Base-by-base conservation (phyloP, 75 land plant genomes). In the Cupressus sempervirens region DNA sequence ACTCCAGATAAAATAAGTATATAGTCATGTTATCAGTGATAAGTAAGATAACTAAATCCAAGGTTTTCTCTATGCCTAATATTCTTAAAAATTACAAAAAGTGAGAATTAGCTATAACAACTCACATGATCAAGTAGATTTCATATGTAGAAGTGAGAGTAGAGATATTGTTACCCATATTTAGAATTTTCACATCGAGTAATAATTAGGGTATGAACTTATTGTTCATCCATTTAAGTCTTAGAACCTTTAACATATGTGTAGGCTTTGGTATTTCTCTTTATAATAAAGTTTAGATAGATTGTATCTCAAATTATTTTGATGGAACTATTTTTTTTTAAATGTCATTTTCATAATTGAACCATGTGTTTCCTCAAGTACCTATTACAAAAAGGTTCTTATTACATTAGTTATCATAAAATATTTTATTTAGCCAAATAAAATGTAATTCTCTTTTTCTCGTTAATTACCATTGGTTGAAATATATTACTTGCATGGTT, bases 61-160 rank as follows among this genome's bases (percentile, higher is more conserved):
- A 45, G 46, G 46, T 7, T 45, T 45, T 2, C 46, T 45, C 3
- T 45, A 45, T 45, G 46, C 46, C 10, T 76, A 40, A 35, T 14
- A 7, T 38, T 38, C 4, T 36, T 36, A n/a, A 76, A 56, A 20
- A 16, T 14, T 5, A 41, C 80, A 76, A 41, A 45, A 76, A 26
- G 38, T 35, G n/a, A 76, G 80, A 10, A 76, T 4, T 41, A 26
- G 45, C 43, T 76, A 16, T 43, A 41, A 23, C 26, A 3, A 43
- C 18, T 16, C 15, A 35, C 45, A 14, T 16, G 4, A 41, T 9
- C 18, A 36, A 41, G 45, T 45, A 2, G 10, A 76, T 6, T 36
- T 41, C 40, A 7, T 41, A 16, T 35, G 80, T 41, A 76, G 80
- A 76, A 76, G 80, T 76, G 23, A 76, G 80, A 45, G 38, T 76